Conservation (phyloP, 2,329 filamentous ascomycete species). For the Helotiales sp. region DNA sequence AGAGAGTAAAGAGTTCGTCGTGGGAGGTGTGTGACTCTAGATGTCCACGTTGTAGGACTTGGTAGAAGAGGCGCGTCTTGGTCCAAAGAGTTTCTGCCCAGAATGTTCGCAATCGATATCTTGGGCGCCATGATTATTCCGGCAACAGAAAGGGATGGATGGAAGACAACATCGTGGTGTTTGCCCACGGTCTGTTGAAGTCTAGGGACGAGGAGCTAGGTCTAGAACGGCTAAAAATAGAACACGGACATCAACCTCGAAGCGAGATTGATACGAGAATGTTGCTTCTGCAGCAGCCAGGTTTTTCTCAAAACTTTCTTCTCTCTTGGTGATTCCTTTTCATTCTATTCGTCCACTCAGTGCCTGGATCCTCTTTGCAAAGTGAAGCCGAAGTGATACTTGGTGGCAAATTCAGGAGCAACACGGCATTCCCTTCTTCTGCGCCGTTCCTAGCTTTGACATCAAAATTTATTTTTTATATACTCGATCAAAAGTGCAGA, state of each 20-base stretch:
- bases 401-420: too few relatives aligned
- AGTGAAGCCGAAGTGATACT: too few relatives aligned
- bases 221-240: neutral
- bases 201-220: neutral
- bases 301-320: too few relatives aligned
- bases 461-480: too few relatives aligned
- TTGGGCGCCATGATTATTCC: neutral
- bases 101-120: slow-evolving; percentile 1
- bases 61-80: neutral
- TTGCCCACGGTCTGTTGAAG: too few relatives aligned
- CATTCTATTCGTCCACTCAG: too few relatives aligned
- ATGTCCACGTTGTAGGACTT: neutral
- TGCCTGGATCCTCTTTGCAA: too few relatives aligned
- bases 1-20: neutral
- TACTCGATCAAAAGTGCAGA: too few relatives aligned
- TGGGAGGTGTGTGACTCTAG: neutral
- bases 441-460: too few relatives aligned
- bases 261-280: neutral
- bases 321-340: too few relatives aligned
- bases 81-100: neutral
- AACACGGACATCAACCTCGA: neutral
- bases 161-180: neutral
- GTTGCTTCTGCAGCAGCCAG: too few relatives aligned
- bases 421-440: too few relatives aligned
- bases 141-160: neutral